Evolutionary conservation across 2,329 filamentous ascomycete genomes (phyloP).

Genomic region (Thielaviopsis musarum): DNA sequence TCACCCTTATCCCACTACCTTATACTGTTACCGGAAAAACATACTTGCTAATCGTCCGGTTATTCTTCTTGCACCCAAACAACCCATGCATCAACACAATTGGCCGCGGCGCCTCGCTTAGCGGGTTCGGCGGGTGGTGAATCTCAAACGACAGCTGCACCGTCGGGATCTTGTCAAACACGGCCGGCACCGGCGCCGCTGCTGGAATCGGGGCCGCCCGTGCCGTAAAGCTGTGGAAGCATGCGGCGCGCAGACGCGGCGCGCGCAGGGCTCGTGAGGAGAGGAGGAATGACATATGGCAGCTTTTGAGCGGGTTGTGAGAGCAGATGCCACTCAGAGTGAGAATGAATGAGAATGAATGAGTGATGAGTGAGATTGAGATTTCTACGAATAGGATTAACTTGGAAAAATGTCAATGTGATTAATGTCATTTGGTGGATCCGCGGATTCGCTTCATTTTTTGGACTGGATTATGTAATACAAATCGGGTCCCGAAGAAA

Average conservation of each 20-base stretch:
- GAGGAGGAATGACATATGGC: slow-evolving; percentile 5
- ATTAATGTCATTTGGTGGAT: not conserved
- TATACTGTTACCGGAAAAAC: too few species aligned
- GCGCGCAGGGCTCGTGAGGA: not conserved
- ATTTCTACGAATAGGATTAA: too few species aligned
- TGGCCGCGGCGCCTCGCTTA: slow-evolving; percentile 31
- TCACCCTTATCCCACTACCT: too few species aligned
- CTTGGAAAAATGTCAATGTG: not conserved
- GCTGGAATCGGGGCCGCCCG: not conserved
- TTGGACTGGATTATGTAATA: not conserved
- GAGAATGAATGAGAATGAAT: not conserved
- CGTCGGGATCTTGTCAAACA: slow-evolving; percentile 9
- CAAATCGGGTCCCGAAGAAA: not conserved
- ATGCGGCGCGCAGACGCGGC: not conserved
- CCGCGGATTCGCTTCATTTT: not conserved
- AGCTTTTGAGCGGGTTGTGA: too few species aligned
- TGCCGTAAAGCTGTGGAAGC: slow-evolving; percentile 5
- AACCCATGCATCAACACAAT: slow-evolving; percentile 85
- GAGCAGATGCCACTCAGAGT: not conserved
- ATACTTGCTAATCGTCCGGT: slow-evolving; percentile 86
- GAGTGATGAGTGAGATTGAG: not conserved
- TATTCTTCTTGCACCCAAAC: slow-evolving; percentile 92
- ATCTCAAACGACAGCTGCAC: slow-evolving; percentile 45
- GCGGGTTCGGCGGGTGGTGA: slow-evolving; percentile 36
- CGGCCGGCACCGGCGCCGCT: not conserved